phyloP scores from a whole-genome alignment of 2,329 filamentous ascomycete species.

The Rhytidhysteron rufulum region DNA sequence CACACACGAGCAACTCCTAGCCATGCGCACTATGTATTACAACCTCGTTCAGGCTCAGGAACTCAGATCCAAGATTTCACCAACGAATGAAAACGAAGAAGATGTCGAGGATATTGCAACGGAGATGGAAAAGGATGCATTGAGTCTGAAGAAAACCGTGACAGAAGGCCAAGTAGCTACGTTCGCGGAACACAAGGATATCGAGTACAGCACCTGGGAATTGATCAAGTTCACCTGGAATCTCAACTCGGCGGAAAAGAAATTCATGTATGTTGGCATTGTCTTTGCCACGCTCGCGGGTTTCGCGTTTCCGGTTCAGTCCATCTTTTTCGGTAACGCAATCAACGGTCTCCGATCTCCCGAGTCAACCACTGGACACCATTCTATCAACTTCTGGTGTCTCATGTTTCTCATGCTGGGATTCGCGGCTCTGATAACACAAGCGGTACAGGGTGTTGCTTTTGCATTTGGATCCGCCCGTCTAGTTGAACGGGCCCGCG shows the following conservation, averaged over 20 bases:
- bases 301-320: slow-evolving; percentile 38
- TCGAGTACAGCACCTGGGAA: slow-evolving; percentile 41
- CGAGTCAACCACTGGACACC: slow-evolving; percentile 30
- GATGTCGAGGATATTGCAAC: slow-evolving; percentile 45
- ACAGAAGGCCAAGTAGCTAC: slow-evolving; percentile 10
- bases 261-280: slow-evolving; percentile 41
- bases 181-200: slow-evolving; percentile 20
- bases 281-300: slow-evolving; percentile 19
- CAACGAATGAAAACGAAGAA: slow-evolving; percentile 14
- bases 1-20: slow-evolving; percentile 75
- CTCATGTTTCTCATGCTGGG: slow-evolving; percentile 28
- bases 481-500: slow-evolving; percentile 73
- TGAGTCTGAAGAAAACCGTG: slow-evolving; percentile 24
- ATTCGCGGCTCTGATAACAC: not conserved
- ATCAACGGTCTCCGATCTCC: slow-evolving; percentile 42
- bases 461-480: slow-evolving; percentile 78
- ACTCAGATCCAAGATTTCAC: slow-evolving; percentile 23
- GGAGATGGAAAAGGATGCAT: slow-evolving; percentile 6
- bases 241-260: slow-evolving; percentile 31
- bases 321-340: slow-evolving; percentile 43
- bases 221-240: slow-evolving; percentile 28
- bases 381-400: slow-evolving; percentile 74
- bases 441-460: slow-evolving; percentile 39
- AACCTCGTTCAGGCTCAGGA: slow-evolving; percentile 85
- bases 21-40: slow-evolving; percentile 69